Percentiles rank a stretch among this genome's conserved stretches.
Conservation (phyloP, 768 basidiomycete species). For the Pisolithus albus region DNA sequence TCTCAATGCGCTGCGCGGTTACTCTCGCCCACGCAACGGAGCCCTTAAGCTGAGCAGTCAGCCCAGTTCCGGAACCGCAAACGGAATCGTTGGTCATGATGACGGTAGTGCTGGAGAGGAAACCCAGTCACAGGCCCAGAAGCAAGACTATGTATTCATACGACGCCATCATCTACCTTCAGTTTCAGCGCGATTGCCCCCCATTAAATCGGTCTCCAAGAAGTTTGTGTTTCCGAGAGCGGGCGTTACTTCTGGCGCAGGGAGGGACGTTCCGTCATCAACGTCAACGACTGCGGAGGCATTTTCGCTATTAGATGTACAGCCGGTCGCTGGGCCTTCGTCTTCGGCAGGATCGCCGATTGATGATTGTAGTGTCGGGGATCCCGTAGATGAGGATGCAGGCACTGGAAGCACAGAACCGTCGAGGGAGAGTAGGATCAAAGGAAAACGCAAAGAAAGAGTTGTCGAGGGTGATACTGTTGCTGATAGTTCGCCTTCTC, state of each 20-base stretch:
- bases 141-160: conserved; percentile 5
- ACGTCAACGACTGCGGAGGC: too few species aligned
- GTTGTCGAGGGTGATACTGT: conserved; percentile 9
- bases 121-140: neutral
- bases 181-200: conserved; percentile 37
- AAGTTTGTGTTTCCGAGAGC: conserved; percentile 45
- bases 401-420: conserved; percentile 12
- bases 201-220: conserved; percentile 43
- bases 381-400: conserved; percentile 13
- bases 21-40: conserved; percentile 19
- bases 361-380: neutral
- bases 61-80: conserved; percentile 4
- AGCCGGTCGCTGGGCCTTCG: conserved; percentile 2
- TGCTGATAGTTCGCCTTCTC: conserved; percentile 7
- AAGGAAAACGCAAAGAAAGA: conserved; percentile 22
- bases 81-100: neutral
- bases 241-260: conserved; percentile 1
- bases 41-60: conserved; percentile 10
- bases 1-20: conserved; percentile 28
- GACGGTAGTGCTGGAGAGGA: too few species aligned
- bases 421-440: conserved; percentile 5
- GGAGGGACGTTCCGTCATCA: neutral
- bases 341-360: neutral
- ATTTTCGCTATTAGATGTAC: too few species aligned
- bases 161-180: conserved; percentile 30